phyloP scores from a whole-genome alignment of 2,329 filamentous ascomycete species.

The Blastomyces emzantsi region DNA sequence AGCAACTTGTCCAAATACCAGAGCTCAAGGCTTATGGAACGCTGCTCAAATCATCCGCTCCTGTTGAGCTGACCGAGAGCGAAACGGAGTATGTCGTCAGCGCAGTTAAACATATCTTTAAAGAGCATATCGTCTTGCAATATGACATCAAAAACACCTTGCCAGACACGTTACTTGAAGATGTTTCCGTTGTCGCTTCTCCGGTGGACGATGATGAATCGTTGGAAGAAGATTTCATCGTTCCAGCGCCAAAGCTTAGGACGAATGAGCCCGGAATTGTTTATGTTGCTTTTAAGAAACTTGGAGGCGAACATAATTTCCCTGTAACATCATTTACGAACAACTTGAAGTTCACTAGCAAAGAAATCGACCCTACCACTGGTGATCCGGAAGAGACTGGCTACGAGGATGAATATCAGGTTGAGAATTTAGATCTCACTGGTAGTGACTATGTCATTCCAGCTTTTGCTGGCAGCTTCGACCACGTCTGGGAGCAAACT shows the following conservation, averaged over 20 bases:
- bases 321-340: conserved; percentile 80
- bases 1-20: conserved; percentile 79
- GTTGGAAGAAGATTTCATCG: conserved; percentile 79
- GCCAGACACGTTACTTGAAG: conserved; percentile 79
- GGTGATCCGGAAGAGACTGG: conserved; percentile 82
- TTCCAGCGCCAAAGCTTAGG: conserved; percentile 71
- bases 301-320: conserved; percentile 60
- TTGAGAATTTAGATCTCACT: conserved; percentile 81
- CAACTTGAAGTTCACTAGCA: conserved; percentile 90
- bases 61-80: conserved; percentile 86
- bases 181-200: conserved; percentile 73
- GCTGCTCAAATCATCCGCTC: conserved; percentile 80
- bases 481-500: conserved; percentile 89
- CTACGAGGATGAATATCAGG: conserved; percentile 97
- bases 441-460: conserved; percentile 93
- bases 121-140: conserved; percentile 89
- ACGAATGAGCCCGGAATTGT: conserved; percentile 86
- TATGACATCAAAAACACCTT: conserved; percentile 98
- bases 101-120: conserved; percentile 95
- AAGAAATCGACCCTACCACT: conserved; percentile 95
- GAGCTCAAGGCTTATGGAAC: conserved; percentile 84
- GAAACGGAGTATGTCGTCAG: conserved; percentile 96
- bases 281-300: conserved; percentile 89
- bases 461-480: conserved; percentile 89
- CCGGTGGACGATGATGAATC: conserved; percentile 72